Evolutionary conservation across 352 stramenopile species (phyloP).

Genomic region (Plasmopara halstedii): DNA sequence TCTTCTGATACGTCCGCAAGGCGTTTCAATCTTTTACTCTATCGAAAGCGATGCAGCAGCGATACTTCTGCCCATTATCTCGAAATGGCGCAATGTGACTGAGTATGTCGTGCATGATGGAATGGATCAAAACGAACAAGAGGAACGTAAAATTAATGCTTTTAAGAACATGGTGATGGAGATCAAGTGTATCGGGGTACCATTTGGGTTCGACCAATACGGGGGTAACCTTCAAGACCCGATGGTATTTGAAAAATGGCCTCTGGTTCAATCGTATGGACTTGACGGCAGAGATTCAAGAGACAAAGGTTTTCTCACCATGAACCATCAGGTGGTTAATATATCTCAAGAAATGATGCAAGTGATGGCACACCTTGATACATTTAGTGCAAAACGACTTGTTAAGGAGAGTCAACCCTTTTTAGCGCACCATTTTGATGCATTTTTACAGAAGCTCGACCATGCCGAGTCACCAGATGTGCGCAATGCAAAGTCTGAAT

Average conservation of each 20-base stretch:
- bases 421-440: constrained; percentile 46
- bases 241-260: constrained; percentile 70
- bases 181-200: constrained; percentile 42
- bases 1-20: constrained; percentile 37
- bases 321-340: constrained; percentile 63
- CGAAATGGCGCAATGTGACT: constrained; percentile 55
- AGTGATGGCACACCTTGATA: constrained; percentile 39
- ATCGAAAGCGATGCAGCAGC: constrained; percentile 53
- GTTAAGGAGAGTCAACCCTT: constrained; percentile 45
- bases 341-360: constrained; percentile 30
- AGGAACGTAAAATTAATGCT: constrained; percentile 53
- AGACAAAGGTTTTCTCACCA: constrained; percentile 64
- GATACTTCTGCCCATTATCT: constrained; percentile 59
- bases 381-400: constrained; percentile 45
- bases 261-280: constrained; percentile 61
- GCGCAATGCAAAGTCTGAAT: constrained; percentile 37
- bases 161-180: constrained; percentile 56
- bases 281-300: constrained; percentile 31
- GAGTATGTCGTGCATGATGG: constrained; percentile 59
- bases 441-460: constrained; percentile 66
- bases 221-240: constrained; percentile 32
- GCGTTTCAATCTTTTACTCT: constrained; percentile 53
- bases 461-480: constrained; percentile 35
- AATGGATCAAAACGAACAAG: constrained; percentile 62
- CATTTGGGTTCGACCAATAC: constrained; percentile 32